Conservation (phyloP, 129 eudicot species). For the carrot (Daucus carota) region DNA sequence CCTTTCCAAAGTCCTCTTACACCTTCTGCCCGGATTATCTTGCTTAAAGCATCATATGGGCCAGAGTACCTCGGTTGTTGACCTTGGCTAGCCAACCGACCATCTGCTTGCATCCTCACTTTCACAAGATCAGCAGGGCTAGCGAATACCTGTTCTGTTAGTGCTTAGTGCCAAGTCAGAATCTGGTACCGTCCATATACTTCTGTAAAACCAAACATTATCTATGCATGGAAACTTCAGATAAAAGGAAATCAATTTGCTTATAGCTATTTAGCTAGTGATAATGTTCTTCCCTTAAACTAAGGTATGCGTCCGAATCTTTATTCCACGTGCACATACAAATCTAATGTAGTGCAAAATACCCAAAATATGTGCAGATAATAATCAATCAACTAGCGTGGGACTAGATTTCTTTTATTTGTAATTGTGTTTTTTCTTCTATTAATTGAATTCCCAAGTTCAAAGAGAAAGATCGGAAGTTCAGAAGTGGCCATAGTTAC, state of each 20-base stretch:
- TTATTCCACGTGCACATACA: not conserved
- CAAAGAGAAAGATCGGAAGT: not conserved
- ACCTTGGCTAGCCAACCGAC: conserved; percentile 66
- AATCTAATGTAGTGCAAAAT: too few relatives aligned
- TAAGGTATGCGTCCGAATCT: not conserved
- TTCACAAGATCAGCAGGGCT: conserved; percentile 98
- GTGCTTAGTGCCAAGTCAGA: not conserved
- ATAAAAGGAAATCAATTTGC: not conserved
- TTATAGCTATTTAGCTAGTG: not conserved
- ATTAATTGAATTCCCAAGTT: not conserved
- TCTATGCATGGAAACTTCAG: not conserved
- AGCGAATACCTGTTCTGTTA: conserved; percentile 67
- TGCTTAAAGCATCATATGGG: conserved; percentile 53
- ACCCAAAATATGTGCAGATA: not conserved
- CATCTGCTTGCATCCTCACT: conserved; percentile 94
- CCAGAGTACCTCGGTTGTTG: conserved; percentile 63
- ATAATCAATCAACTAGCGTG: not conserved
- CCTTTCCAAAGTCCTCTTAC: conserved; percentile 83
- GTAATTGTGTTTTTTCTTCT: too few relatives aligned
- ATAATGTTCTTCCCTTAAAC: not conserved
- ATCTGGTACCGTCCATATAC: conserved; percentile 8
- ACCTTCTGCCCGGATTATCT: conserved; percentile 53
- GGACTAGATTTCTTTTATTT: not conserved
- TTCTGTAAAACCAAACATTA: too few relatives aligned
- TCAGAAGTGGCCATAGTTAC: not conserved